Evolutionary conservation across 2,329 filamentous ascomycete genomes (phyloP).

Genomic region (Aspergillus sp.): DNA sequence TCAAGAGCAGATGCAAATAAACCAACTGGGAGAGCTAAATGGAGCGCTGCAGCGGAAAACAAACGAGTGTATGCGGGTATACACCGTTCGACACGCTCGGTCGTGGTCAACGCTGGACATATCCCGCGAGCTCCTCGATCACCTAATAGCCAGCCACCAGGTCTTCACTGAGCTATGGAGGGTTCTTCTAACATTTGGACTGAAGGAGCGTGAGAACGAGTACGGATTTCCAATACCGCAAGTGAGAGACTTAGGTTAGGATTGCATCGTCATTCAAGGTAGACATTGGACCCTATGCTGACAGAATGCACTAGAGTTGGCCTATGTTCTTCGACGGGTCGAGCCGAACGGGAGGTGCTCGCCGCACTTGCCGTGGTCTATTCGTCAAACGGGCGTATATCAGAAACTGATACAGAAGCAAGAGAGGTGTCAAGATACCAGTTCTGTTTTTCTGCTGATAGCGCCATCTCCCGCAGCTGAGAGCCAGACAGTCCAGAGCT

Average conservation of each 20-base stretch:
- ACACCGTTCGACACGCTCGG: slow-evolving; percentile 10
- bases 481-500: background rate
- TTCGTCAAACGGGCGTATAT: slow-evolving; percentile 17
- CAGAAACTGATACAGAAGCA: slow-evolving; percentile 9
- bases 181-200: slow-evolving; percentile 11
- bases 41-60: background rate
- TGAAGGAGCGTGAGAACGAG: slow-evolving; percentile 11
- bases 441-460: slow-evolving; percentile 7
- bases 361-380: slow-evolving; percentile 13
- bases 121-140: slow-evolving; percentile 10
- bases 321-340: slow-evolving; percentile 16
- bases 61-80: slow-evolving; percentile 5
- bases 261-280: background rate
- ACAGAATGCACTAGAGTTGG: background rate
- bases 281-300: no score
- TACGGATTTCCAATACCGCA: slow-evolving; percentile 13
- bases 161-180: slow-evolving; percentile 14
- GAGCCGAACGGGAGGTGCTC: slow-evolving; percentile 9
- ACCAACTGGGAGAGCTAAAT: background rate
- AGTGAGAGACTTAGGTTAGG: slow-evolving; percentile 3
- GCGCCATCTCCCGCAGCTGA: slow-evolving; percentile 8
- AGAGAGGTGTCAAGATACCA: background rate
- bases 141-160: slow-evolving; percentile 2
- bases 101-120: slow-evolving; percentile 17
- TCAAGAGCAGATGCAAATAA: background rate